These are phyloP conservation scores for Sonneratia caseolaris DNA, from an alignment of 345 rosid genomes.

Conservation along the genomic window DNA sequence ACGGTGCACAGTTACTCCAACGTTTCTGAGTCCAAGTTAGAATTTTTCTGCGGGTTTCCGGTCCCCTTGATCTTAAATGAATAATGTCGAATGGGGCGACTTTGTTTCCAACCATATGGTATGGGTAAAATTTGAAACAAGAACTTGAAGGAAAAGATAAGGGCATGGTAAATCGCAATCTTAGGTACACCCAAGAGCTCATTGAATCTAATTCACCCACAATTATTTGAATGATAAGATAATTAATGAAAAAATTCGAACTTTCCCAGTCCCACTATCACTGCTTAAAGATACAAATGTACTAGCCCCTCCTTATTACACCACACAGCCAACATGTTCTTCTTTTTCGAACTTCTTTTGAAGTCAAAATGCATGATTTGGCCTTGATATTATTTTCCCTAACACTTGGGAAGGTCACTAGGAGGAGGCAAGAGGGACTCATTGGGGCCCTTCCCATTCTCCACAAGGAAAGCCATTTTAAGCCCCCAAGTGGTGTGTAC, in stretches of 20 bases:
- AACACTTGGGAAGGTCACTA: constrained; percentile 68
- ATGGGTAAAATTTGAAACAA: neutral
- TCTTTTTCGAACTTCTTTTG: neutral
- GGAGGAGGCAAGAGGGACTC: constrained; percentile 61
- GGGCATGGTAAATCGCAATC: neutral
- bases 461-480: constrained; percentile 79
- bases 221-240: neutral
- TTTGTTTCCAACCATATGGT: neutral
- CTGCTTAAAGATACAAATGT: neutral
- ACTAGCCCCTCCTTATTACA: neutral
- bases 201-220: neutral
- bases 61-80: neutral
- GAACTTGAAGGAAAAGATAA: neutral
- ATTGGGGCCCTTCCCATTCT: constrained; percentile 49
- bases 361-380: neutral
- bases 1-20: too few species aligned
- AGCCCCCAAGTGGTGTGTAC: constrained; percentile 86
- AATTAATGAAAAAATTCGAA: too few species aligned
- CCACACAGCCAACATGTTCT: neutral
- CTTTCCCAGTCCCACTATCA: neutral
- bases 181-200: neutral
- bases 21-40: too few species aligned
- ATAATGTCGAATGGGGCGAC: neutral
- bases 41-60: neutral
- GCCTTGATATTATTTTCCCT: neutral